Evolutionary conservation across 2,329 filamentous ascomycete genomes (phyloP).

Genomic region (Sclerotiophoma versabilis): DNA sequence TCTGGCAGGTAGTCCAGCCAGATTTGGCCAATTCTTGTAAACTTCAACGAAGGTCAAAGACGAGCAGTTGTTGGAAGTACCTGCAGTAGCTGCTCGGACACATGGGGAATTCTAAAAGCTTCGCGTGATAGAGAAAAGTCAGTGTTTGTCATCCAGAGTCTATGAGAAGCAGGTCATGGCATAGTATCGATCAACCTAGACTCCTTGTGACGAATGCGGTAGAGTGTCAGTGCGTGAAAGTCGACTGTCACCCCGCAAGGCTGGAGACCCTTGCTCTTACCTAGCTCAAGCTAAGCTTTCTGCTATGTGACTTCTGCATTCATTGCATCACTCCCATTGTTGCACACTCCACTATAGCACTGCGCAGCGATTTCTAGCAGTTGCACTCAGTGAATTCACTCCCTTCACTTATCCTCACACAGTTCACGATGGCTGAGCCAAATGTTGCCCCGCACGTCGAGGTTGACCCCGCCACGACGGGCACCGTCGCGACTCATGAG

Average conservation of each 20-base stretch:
- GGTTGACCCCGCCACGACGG: slow-evolving; percentile 34
- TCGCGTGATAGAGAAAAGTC: background rate
- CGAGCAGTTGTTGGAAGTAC: too few species aligned
- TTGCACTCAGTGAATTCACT: background rate
- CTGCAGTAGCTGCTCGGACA: too few species aligned
- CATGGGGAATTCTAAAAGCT: too few species aligned
- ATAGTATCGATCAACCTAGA: too few species aligned
- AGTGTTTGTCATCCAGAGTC: background rate
- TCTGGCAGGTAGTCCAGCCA: too few species aligned
- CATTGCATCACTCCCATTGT: slow-evolving; percentile 15
- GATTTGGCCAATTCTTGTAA: too few species aligned
- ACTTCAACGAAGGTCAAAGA: too few species aligned
- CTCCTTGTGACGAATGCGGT: slow-evolving; percentile 22
- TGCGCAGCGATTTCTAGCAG: background rate
- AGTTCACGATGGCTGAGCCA: slow-evolving; percentile 31
- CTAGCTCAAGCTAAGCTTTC: slow-evolving; percentile 25
- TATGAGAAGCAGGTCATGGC: background rate
- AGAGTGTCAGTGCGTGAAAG: slow-evolving; percentile 26
- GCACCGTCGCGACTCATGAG: slow-evolving; percentile 24
- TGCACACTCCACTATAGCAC: background rate
- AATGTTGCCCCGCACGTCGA: slow-evolving; percentile 37
- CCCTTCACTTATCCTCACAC: background rate
- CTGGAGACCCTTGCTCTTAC: slow-evolving; percentile 22
- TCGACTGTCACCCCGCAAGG: slow-evolving; percentile 19
- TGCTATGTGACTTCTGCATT: slow-evolving; percentile 23